A percentile compares a stretch with the other conserved stretches of the same genome.
Conservation (phyloP, 345 rosid species). For the Crucihimalaya himalaica region DNA sequence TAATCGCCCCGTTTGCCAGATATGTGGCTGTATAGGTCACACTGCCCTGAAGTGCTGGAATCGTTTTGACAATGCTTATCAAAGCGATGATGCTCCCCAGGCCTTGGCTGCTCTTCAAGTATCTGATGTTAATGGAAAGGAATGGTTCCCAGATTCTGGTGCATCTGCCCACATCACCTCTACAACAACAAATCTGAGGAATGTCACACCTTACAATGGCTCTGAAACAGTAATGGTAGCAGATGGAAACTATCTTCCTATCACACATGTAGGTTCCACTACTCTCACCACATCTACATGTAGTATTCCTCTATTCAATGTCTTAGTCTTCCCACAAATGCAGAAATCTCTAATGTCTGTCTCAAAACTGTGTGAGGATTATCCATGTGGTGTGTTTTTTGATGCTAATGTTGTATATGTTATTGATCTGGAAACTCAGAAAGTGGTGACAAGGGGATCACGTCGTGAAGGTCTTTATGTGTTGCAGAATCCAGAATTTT, state of each 20-base stretch:
- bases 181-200: no score
- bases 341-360: neutral
- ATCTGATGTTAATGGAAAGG: accelerated
- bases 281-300: neutral
- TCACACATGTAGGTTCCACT: no score
- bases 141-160: neutral
- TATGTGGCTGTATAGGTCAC: neutral
- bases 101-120: neutral
- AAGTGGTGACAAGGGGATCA: no score
- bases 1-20: no score
- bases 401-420: no score
- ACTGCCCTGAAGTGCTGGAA: neutral
- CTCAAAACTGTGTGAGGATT: no score
- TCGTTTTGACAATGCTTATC: neutral
- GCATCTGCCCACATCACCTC: neutral
- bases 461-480: no score
- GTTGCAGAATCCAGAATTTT: neutral
- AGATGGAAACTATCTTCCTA: neutral
- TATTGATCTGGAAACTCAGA: no score
- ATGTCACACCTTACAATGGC: no score
- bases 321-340: neutral
- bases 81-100: neutral
- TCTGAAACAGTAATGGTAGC: no score
- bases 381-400: no score
- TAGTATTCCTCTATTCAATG: neutral